These are phyloP conservation scores for Crotalaria pallida DNA, from an alignment of 306 rosid species.

Conservation along the genomic window DNA sequence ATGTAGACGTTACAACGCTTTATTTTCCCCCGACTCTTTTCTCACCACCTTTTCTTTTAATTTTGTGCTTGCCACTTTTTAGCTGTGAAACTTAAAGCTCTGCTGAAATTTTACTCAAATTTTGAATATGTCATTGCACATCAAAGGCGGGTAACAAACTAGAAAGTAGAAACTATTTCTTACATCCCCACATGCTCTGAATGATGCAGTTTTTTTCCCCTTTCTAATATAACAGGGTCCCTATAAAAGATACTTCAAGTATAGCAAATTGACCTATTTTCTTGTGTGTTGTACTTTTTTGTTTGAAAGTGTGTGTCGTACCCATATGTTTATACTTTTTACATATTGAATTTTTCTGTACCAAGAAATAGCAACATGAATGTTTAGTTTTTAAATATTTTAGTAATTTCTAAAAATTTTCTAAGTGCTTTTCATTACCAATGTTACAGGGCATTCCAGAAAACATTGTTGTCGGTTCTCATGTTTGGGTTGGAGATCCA, in stretches of 20 bases:
- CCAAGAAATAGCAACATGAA: not conserved
- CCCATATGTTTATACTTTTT: not conserved
- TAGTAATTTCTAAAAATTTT: slow-evolving; percentile 6
- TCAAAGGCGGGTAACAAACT: not conserved
- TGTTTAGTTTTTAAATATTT: slow-evolving; percentile 3
- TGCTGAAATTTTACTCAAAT: not conserved
- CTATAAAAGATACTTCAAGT: not conserved
- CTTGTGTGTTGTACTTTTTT: not conserved
- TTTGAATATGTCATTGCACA: not conserved
- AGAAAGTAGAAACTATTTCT: not conserved
- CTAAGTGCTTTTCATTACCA: slow-evolving; percentile 5
- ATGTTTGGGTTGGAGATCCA: slow-evolving; percentile 71
- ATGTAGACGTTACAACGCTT: too few relatives aligned
- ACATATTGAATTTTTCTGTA: not conserved
- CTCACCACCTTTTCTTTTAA: slow-evolving; percentile 1
- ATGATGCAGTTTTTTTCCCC: not conserved
- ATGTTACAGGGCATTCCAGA: slow-evolving; percentile 58
- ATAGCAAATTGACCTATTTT: not conserved
- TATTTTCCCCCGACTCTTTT: not conserved
- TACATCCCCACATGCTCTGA: not conserved
- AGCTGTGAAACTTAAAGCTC: not conserved
- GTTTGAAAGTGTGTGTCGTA: not conserved
- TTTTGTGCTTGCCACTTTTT: not conserved
- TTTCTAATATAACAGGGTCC: not conserved
- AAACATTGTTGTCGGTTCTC: slow-evolving; percentile 77